Base-by-base conservation (phyloP, 108 stramenopile species). In the Aurantiochytrium sp. region DNA sequence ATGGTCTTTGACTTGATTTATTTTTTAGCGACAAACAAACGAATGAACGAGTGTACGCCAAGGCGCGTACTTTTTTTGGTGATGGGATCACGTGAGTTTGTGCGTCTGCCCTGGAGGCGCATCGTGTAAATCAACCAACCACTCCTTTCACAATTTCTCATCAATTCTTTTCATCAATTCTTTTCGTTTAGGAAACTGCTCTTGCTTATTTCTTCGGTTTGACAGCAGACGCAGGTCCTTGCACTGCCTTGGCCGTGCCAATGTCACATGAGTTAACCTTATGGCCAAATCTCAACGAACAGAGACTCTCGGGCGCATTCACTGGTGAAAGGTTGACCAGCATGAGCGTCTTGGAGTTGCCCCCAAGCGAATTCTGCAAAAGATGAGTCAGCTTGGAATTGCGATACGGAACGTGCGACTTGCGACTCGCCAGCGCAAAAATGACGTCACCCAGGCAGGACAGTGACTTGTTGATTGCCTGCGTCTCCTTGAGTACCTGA, bases 221-320 rank as follows among this genome's bases (percentile, higher is more conserved):
- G 35, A 35, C 35, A 35, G 35, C 35, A 35, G 35, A 35, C 35
- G 35, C 35, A 35, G 35, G 14, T 42, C 14, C 8, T 2, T 57
- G 55, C 55, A 69, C 64, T 18, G 64, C 51, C 88, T 90, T 90
- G 44, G 90, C 87, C 69, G 87, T 90, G 19, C 90, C 88, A 18
- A 90, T 72, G 58, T 90, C 90, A 29, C 90, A 90, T n/a, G 87
- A 88, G 72, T 87, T 90, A 2, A 94, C 94, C 91, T 91, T 89
- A 10, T 83, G 64, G 4, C 97, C 98, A 90, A 98, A 98, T 29
- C 98, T 92, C 19, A 98, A 92, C 49, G 97, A 97, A 91, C 96
- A 97, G 2, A 98, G 89, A 72, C 96, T 96, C 90, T 98, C 98
- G 88, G 90, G 91, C 89, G 95, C 93, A 72, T 95, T 96, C 14